Base-by-base conservation (phyloP, 805 yeast genomes). In the Sugiyamaella qingdaonensis region DNA sequence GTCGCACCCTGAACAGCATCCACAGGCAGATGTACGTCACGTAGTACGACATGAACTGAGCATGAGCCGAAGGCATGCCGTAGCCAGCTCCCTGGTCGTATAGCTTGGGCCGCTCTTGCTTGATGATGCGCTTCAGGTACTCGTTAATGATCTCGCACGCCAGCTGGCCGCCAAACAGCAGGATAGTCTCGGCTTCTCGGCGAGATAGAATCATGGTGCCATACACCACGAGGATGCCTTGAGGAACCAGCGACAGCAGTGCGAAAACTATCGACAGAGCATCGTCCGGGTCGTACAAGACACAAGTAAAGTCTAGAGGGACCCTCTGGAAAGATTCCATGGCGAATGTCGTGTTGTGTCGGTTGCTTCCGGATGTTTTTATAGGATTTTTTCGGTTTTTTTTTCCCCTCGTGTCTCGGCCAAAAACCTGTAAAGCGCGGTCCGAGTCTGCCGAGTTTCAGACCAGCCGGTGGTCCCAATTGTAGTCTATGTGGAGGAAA, bases 1-100 rank as follows among this genome's bases (percentile, higher is more conserved):
- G 66, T 2, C 64, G 64, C 10, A 64, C 68, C 16, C 67, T 51
- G 45, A 61, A 55, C 39, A 46, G 50, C 61, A 68, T 64, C 66
- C 74, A 70, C 43, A 68, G 45, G 14, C 60, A 48, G 7, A 69
- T 55, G 48, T 72, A 68, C 10, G 61, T 76, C 54, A 56, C 77
- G 58, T 86, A 82, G 65, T 82, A 94, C 1, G 96, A 95, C 90
- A 92, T 86, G 68, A 91, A 94, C 70, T 92, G 99, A 0, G 96
- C 82, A 69, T 92, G 99, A 1, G 99, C 97, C 50, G 91, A 83
- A 0, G 99, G 99, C 97, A 92, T 92, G 0, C 99, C 99, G 66
- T 85, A 90, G 0, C 86, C 83, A 57, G 86, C 64, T 2, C 64
- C 68, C n/a, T 51, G 33, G 24, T 16, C 7, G 51, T 48, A 54